A percentile compares a stretch with the other conserved stretches of the same genome.
Evolutionary conservation across 208 protist genomes (phyloP).

Genomic region (Trypanosoma congolense): DNA sequence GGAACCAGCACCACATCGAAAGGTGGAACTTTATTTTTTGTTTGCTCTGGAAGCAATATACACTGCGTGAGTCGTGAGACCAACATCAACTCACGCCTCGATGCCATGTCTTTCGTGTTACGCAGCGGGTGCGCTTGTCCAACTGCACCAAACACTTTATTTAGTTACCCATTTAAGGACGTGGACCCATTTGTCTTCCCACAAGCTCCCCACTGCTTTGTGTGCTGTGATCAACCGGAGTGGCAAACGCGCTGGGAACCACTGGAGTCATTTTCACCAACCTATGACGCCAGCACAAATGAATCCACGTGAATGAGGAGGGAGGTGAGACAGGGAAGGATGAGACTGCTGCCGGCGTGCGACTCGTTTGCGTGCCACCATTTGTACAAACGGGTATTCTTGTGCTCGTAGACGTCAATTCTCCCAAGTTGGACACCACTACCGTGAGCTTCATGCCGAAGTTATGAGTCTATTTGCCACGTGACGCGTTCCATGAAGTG

Average conservation of each 20-base stretch:
- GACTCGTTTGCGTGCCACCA: conserved; percentile 74
- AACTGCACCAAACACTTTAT: conserved; percentile 89
- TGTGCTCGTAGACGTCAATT: conserved; percentile 78
- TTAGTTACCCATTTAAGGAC: conserved; percentile 86
- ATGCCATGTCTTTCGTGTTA: conserved; percentile 72
- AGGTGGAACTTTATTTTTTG: conserved; percentile 45
- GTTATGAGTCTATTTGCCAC: conserved; percentile 6
- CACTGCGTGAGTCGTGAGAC: conserved; percentile 81
- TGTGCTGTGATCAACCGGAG: conserved; percentile 82
- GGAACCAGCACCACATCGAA: conserved; percentile 2
- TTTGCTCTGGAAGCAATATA: conserved; percentile 85
- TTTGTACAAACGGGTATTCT: conserved; percentile 55
- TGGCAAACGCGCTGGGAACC: conserved; percentile 67
- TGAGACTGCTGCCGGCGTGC: conserved; percentile 36
- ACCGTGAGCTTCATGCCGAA: conserved; percentile 17
- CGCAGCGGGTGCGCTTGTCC: conserved; percentile 77
- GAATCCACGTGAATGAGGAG: conserved; percentile 5
- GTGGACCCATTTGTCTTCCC: conserved; percentile 85
- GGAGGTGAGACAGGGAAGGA: neutral
- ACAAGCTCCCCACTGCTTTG: conserved; percentile 68
- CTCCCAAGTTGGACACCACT: conserved; percentile 53
- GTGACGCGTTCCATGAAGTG: no score
- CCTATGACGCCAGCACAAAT: neutral
- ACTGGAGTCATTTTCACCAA: conserved; percentile 15
- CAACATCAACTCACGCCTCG: conserved; percentile 38